A percentile compares a stretch with the other conserved stretches of the same genome.
Conservation (phyloP, 2,329 filamentous ascomycete species). For the Cordyceps farinosa region DNA sequence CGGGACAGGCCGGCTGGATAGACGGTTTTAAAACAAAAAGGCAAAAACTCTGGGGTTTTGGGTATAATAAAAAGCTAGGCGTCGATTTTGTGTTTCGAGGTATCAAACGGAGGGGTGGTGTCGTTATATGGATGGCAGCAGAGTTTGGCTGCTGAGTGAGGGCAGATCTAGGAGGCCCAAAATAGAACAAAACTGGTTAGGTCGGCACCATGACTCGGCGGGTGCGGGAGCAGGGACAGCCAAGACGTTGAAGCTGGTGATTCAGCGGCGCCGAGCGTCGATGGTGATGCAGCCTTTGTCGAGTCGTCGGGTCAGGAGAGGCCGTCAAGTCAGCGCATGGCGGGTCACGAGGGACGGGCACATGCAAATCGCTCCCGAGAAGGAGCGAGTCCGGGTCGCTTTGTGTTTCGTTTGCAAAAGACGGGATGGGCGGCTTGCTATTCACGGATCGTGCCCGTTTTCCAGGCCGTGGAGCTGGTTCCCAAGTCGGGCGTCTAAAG, state of each 20-base stretch:
- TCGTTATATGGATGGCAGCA: constrained; percentile 20
- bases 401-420: neutral
- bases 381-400: neutral
- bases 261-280: neutral
- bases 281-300: constrained; percentile 2
- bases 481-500: neutral
- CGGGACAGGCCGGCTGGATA: neutral
- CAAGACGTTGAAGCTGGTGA: neutral
- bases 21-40: neutral
- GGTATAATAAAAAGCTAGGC: constrained; percentile 5
- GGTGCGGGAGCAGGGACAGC: neutral
- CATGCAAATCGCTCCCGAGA: constrained; percentile 13
- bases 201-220: constrained; percentile 29
- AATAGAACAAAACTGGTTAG: constrained; percentile 26
- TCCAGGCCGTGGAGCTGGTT: neutral
- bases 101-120: neutral
- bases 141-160: neutral
- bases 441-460: neutral
- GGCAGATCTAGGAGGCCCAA: constrained; percentile 22
- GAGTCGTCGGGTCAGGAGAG: constrained; percentile 7
- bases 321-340: constrained; percentile 15
- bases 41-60: neutral
- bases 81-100: constrained; percentile 1
- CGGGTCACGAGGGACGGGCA: constrained; percentile 11
- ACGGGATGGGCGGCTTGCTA: neutral